phyloP scores from a whole-genome alignment of 1,284 basidiomycete species.

The Uromyces viciae-fabae region DNA sequence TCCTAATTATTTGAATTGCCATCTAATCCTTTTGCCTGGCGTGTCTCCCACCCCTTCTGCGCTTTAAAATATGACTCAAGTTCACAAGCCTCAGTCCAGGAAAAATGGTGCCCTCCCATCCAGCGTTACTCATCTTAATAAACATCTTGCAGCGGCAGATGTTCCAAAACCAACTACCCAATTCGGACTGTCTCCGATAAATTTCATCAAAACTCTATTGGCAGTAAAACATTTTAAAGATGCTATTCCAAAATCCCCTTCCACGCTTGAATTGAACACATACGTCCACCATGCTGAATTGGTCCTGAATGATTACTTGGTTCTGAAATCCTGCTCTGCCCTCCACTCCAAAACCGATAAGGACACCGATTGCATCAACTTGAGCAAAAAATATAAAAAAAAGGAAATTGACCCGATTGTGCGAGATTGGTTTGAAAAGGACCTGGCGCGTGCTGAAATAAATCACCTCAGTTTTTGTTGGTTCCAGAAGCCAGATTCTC shows the following conservation, averaged over 20 bases:
- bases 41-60: no score
- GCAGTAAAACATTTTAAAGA: background rate
- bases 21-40: no score
- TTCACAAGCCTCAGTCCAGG: no score
- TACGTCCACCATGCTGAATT: background rate
- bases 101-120: background rate
- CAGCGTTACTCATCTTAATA: background rate
- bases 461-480: background rate
- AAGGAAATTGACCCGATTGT: background rate
- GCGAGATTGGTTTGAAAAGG: background rate
- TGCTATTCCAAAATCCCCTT: background rate
- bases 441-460: background rate
- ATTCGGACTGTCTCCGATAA: background rate
- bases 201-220: background rate
- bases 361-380: background rate
- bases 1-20: no score
- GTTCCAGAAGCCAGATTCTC: background rate
- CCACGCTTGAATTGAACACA: background rate
- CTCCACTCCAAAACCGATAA: background rate
- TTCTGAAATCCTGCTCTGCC: background rate
- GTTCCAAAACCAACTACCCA: background rate
- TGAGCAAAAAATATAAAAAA: no score
- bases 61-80: no score
- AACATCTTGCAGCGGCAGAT: background rate
- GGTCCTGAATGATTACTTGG: background rate